Conservation (phyloP, 192 early-diverging fungal species). For the Mortierella claussenii region DNA sequence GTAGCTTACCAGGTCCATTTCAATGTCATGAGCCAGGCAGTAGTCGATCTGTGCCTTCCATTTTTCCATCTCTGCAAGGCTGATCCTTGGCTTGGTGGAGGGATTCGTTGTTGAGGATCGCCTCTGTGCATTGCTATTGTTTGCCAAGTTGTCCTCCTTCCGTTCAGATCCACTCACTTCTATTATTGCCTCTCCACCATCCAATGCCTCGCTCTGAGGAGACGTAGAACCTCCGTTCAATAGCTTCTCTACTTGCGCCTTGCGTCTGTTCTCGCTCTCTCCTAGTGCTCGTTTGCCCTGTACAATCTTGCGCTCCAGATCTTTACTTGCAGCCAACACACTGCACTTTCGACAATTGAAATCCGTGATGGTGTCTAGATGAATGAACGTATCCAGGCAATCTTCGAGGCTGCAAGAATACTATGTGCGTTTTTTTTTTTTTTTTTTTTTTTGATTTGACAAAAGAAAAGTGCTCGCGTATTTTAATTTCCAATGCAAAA, state of each 20-base stretch:
- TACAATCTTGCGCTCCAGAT: constrained; percentile 38
- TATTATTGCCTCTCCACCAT: too few species aligned
- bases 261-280: neutral
- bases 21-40: constrained; percentile 53
- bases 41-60: constrained; percentile 55
- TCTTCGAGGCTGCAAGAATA: constrained; percentile 66
- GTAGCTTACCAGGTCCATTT: constrained; percentile 55
- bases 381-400: constrained; percentile 71
- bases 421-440: too few species aligned
- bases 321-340: constrained; percentile 58
- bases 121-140: neutral
- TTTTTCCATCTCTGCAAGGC: constrained; percentile 28
- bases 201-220: too few species aligned
- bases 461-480: too few species aligned
- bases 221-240: too few species aligned
- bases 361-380: constrained; percentile 72
- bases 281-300: constrained; percentile 7
- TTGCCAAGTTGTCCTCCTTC: too few species aligned
- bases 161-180: too few species aligned
- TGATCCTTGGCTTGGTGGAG: neutral
- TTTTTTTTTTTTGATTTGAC: too few species aligned
- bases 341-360: constrained; percentile 75
- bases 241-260: neutral
- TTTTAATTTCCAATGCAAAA: too few species aligned
- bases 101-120: neutral